Percentiles rank a stretch among this genome's conserved stretches.
Evolutionary conservation across 371 early-diverging fungal species (phyloP).

Genomic region (Nematocida ausubeli): DNA sequence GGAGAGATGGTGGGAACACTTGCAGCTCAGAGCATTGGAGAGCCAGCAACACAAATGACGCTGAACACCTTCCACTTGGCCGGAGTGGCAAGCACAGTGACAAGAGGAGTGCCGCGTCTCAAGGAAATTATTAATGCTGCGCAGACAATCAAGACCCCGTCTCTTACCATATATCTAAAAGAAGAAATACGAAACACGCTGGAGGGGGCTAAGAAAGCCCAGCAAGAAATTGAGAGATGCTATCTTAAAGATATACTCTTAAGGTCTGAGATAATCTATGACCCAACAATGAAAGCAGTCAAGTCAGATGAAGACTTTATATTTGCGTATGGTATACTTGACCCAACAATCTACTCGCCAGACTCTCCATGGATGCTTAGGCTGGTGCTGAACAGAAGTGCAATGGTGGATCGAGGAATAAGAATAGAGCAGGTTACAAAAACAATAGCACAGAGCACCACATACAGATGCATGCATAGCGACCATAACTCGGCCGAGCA

Average conservation of each 20-base stretch:
- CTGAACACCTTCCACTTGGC: conserved; percentile 98
- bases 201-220: conserved; percentile 81
- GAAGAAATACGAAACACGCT: conserved; percentile 73
- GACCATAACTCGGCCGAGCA: conserved; percentile 84
- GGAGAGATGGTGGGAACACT: conserved; percentile 99
- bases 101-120: conserved; percentile 95
- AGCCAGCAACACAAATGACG: conserved; percentile 99
- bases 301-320: conserved; percentile 77
- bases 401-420: conserved; percentile 82
- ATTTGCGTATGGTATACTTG: conserved; percentile 43
- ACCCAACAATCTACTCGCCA: conserved; percentile 35
- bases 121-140: conserved; percentile 99
- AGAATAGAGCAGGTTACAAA: conserved; percentile 74
- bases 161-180: conserved; percentile 78
- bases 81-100: conserved; percentile 94
- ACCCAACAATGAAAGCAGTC: conserved; percentile 79
- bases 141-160: conserved; percentile 89
- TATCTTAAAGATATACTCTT: conserved; percentile 77
- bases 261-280: conserved; percentile 86
- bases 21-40: conserved; percentile 98
- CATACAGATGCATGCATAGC: conserved; percentile 74
- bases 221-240: conserved; percentile 82
- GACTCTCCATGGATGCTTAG: conserved; percentile 82
- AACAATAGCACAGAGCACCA: conserved; percentile 70
- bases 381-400: conserved; percentile 75